Base-by-base conservation (phyloP, 176 grass and related monocot genomes). In the Lolium multiflorum region DNA sequence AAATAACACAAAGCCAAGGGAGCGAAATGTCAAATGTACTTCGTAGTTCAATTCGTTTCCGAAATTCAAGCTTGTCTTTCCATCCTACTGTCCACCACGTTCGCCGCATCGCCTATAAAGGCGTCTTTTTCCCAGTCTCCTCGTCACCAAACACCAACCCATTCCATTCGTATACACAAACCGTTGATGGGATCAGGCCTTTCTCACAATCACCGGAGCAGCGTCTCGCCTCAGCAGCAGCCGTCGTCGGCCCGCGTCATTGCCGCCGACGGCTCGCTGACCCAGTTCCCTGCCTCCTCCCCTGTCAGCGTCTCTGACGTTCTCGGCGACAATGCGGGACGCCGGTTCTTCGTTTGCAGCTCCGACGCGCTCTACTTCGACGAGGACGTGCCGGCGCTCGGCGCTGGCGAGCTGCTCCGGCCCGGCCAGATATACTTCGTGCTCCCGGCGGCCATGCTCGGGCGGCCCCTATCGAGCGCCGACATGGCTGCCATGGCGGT, bases 361-460 rank as follows among this genome's bases (percentile, higher is more conserved):
- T 82, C 94, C 50, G 94, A 97, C 81, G 82, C 57, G 56, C 94
- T 97, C 57, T 94, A 90, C 87, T 97, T 97, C n/a, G 86, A 87
- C 71, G 55, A 38, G 0, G 74, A 79, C 17, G 84, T 92, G 16
- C 86, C 83, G 2, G 71, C 78, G 4, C 64, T 94, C 69, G n/a
- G 15, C 16, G 76, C 47, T 5, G 56, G 56, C 38, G 92, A 97
- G 81, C 77, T 68, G 77, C 88, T 97, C 59, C 92, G 65, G 3
- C 44, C 59, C 0, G 94, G 81, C 3, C 48, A 76, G 73, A 75
- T 75, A 75, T 75, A 75, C 47, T 52, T 52, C 72, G 15, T 76
- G 73, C 94, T 97, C 20, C 94, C 94, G 22, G 25, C 13, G 2
- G 70, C 81, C 11, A 88, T 86, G 85, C 79, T 73, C 43, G 87